phyloP scores from a whole-genome alignment of 148 eudicot species.

The Vaccinium myrtillus region DNA sequence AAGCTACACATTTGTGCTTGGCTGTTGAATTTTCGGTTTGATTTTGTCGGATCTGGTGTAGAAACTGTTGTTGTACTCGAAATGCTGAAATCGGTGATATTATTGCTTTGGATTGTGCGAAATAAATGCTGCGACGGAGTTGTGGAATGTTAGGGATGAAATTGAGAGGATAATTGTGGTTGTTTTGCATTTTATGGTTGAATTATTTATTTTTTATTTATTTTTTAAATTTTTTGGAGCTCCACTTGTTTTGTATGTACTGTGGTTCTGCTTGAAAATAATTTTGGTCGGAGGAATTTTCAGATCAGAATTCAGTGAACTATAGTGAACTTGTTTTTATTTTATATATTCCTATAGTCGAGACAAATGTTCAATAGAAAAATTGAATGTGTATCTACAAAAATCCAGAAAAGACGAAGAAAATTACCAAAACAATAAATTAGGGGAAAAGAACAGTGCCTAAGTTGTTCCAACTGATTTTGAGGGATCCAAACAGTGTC shows the following conservation, averaged over 20 bases:
- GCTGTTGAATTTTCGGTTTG: neutral
- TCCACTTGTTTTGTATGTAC: neutral
- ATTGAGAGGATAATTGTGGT: neutral
- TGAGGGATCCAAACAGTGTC: neutral
- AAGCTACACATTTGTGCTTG: neutral
- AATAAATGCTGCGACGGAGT: neutral
- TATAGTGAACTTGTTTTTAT: no score
- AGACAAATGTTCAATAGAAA: no score
- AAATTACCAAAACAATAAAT: no score
- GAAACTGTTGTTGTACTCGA: neutral
- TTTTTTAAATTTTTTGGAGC: neutral
- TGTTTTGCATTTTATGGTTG: neutral
- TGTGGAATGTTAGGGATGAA: neutral
- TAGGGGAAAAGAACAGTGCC: neutral
- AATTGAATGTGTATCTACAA: no score
- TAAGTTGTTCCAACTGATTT: neutral
- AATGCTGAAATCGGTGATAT: neutral
- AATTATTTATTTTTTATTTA: neutral
- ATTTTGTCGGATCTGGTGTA: slow-evolving; percentile 13
- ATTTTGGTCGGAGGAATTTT: neutral
- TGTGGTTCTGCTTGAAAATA: neutral
- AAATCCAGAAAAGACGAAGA: no score
- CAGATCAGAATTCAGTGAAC: neutral
- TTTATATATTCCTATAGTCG: no score
- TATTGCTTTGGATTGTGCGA: neutral